Conservation (phyloP, 768 basidiomycete species). For the Psilocybe subaeruginosa region DNA sequence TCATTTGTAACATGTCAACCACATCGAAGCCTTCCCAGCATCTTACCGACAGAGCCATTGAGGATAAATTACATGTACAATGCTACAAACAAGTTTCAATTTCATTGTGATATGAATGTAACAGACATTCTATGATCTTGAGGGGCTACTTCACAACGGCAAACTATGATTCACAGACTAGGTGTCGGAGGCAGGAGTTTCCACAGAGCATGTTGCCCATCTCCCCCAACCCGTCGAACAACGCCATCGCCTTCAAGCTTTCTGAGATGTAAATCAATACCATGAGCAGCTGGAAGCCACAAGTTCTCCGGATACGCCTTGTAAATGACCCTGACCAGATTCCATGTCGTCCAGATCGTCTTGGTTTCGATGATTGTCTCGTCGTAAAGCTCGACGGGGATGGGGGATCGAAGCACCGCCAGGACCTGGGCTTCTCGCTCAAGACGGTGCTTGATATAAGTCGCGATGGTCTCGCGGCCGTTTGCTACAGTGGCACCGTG, state of each 20-base stretch:
- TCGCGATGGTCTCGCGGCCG: constrained; percentile 60
- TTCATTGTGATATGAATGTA: no score
- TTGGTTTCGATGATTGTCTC: constrained; percentile 10
- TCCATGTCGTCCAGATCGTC: constrained; percentile 61
- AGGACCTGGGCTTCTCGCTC: constrained; percentile 84
- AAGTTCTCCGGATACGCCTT: constrained; percentile 69
- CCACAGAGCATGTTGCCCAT: constrained; percentile 56
- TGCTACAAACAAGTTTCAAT: no score
- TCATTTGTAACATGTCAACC: no score
- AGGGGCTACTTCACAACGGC: no score
- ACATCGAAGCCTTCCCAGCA: no score
- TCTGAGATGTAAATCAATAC: constrained; percentile 69
- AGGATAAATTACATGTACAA: no score
- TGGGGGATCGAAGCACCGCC: constrained; percentile 40
- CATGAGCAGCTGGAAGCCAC: constrained; percentile 72
- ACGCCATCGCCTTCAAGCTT: constrained; percentile 72
- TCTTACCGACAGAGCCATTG: no score
- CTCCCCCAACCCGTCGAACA: constrained; percentile 54
- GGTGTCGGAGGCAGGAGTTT: constrained; percentile 25
- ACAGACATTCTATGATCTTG: no score
- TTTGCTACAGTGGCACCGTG: constrained; percentile 82
- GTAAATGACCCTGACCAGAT: constrained; percentile 69
- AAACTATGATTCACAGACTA: constrained; percentile 16
- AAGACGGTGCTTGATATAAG: constrained; percentile 81
- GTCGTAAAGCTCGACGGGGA: constrained; percentile 24